Conservation (phyloP, 306 rosid genomes). For the Lablab purpureus region DNA sequence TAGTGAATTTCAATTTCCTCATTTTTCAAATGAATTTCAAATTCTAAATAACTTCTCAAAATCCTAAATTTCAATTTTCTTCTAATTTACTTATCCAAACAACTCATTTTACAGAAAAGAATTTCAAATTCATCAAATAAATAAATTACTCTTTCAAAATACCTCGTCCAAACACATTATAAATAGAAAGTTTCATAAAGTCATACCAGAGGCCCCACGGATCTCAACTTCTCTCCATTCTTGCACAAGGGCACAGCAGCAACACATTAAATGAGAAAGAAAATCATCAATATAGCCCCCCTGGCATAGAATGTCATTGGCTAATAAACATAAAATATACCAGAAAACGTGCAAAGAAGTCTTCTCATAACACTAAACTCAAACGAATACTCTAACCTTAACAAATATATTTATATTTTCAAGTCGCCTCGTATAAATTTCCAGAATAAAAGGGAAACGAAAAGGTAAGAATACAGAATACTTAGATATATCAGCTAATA, state of each 20-base stretch:
- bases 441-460: neutral
- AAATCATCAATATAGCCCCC: slow-evolving; percentile 94
- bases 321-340: slow-evolving; percentile 30
- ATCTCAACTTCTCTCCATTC: slow-evolving; percentile 97
- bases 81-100: too few relatives aligned
- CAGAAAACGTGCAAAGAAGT: slow-evolving; percentile 11
- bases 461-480: neutral
- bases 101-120: too few relatives aligned
- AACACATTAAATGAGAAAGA: slow-evolving; percentile 96
- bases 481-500: slow-evolving; percentile 11
- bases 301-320: slow-evolving; percentile 54
- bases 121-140: too few relatives aligned
- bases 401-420: too few relatives aligned
- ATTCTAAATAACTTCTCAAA: too few relatives aligned
- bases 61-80: too few relatives aligned
- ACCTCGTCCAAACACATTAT: too few relatives aligned
- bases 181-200: slow-evolving; percentile 14
- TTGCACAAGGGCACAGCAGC: slow-evolving; percentile 98
- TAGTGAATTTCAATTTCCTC: too few relatives aligned
- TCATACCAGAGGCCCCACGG: slow-evolving; percentile 69
- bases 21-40: too few relatives aligned
- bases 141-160: too few relatives aligned
- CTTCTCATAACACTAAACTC: neutral
- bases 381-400: too few relatives aligned
- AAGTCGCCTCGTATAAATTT: neutral